A percentile compares a stretch with the other conserved stretches of the same genome.
These are phyloP conservation scores for Hydnum rufescens DNA, from an alignment of 768 basidiomycete genomes.

Conservation along the genomic window DNA sequence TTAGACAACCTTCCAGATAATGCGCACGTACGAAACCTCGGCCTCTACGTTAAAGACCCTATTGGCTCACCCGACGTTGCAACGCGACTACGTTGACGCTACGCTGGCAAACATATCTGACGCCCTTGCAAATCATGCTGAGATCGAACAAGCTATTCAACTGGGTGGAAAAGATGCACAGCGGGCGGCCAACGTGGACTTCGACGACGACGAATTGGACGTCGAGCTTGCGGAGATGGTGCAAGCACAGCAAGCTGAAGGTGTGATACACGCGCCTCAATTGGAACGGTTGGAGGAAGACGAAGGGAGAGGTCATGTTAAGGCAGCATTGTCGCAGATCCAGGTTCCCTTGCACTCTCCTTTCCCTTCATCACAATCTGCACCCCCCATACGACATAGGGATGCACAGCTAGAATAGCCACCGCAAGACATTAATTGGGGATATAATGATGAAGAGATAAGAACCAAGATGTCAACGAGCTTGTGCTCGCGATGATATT, in stretches of 20 bases:
- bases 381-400: too few relatives aligned
- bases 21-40: constrained; percentile 71
- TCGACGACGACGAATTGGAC: constrained; percentile 18
- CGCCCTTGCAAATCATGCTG: constrained; percentile 60
- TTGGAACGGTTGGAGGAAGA: constrained; percentile 7
- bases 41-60: constrained; percentile 56
- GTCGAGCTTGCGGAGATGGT: too few relatives aligned
- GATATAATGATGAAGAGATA: too few relatives aligned
- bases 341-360: too few relatives aligned
- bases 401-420: too few relatives aligned
- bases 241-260: too few relatives aligned
- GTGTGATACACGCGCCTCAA: too few relatives aligned
- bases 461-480: too few relatives aligned
- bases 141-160: constrained; percentile 61
- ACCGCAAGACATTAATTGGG: too few relatives aligned
- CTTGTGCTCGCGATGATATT: too few relatives aligned
- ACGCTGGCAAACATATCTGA: constrained; percentile 79
- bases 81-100: constrained; percentile 56
- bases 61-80: constrained; percentile 60
- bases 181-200: constrained; percentile 18
- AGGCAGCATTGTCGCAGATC: too few relatives aligned
- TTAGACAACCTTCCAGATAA: constrained; percentile 36
- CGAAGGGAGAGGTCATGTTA: constrained; percentile 1
- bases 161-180: constrained; percentile 44
- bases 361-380: too few relatives aligned